phyloP scores from a whole-genome alignment of 495 filamentous ascomycete genomes.

The Cercophora scortea region DNA sequence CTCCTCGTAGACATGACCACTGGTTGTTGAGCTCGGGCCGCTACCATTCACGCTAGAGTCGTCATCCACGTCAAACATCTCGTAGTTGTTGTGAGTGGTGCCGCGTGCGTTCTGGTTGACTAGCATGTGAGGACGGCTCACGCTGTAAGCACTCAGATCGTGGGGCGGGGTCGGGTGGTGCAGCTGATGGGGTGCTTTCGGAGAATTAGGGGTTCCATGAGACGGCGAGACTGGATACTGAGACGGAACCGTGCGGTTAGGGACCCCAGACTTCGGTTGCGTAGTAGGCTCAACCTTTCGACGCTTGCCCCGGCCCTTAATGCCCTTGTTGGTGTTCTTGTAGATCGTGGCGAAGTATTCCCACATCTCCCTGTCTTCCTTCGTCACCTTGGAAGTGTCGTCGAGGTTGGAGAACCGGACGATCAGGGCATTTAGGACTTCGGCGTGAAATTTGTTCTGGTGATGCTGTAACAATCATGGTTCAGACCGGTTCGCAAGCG shows the following conservation, averaged over 20 bases:
- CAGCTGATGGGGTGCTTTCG: constrained; percentile 9
- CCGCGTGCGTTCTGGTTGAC: constrained; percentile 7
- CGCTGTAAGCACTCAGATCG: constrained; percentile 21
- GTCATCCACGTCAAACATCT: constrained; percentile 40
- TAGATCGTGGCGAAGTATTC: constrained; percentile 81
- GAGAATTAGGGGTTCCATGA: constrained; percentile 1
- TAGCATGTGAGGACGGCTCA: constrained; percentile 13
- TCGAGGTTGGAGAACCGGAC: constrained; percentile 59
- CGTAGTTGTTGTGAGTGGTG: constrained; percentile 25
- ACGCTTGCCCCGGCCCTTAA: constrained; percentile 90
- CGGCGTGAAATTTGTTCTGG: constrained; percentile 84
- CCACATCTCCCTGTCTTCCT: constrained; percentile 70
- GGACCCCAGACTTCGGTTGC: constrained; percentile 5
- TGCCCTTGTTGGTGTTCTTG: constrained; percentile 96
- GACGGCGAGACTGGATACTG: constrained; percentile 14
- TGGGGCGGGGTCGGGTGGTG: constrained; percentile 12
- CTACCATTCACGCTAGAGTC: constrained; percentile 27
- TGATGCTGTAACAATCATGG: constrained; percentile 55
- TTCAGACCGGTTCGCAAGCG: too few species aligned
- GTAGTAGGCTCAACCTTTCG: constrained; percentile 41
- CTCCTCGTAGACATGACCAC: constrained; percentile 35
- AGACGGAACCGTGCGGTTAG: constrained; percentile 1
- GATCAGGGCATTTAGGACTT: constrained; percentile 65
- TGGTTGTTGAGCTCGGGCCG: constrained; percentile 22
- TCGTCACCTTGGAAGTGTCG: constrained; percentile 53